Evolutionary conservation across 768 basidiomycete genomes (phyloP).

Genomic region (Chlorophyllum brunneum): DNA sequence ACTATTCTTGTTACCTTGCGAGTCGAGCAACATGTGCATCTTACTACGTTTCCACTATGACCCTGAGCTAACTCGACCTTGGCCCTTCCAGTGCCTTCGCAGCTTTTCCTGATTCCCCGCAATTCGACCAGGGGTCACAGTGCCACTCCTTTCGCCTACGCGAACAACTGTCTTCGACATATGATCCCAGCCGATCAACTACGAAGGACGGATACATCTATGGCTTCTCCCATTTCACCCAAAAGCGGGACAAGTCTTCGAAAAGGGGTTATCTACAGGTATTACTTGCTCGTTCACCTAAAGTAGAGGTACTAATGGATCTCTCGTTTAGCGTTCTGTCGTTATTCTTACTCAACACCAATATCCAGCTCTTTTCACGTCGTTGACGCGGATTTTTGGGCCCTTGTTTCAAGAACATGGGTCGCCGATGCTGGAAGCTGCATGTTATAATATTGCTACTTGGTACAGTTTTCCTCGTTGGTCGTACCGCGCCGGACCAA

Average conservation of each 20-base stretch:
- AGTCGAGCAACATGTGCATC: slow-evolving; percentile 83
- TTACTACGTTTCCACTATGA: not conserved
- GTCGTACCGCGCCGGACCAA: slow-evolving; percentile 12
- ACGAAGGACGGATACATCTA: slow-evolving; percentile 67
- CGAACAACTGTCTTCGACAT: slow-evolving; percentile 27
- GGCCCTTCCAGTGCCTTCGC: slow-evolving; percentile 75
- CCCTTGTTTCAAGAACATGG: slow-evolving; percentile 74
- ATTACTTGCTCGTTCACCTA: not conserved
- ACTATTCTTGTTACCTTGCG: slow-evolving; percentile 55
- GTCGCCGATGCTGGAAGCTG: slow-evolving; percentile 76
- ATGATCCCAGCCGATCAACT: slow-evolving; percentile 27
- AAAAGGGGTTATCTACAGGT: slow-evolving; percentile 85
- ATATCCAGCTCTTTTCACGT: slow-evolving; percentile 81
- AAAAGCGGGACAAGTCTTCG: slow-evolving; percentile 56
- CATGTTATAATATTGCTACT: slow-evolving; percentile 78
- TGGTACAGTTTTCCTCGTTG: slow-evolving; percentile 52
- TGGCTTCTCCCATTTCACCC: slow-evolving; percentile 76
- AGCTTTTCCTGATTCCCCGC: slow-evolving; percentile 85
- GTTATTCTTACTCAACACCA: slow-evolving; percentile 79
- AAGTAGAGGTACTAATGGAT: not conserved
- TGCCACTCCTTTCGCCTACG: slow-evolving; percentile 86
- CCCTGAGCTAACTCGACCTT: slow-evolving; percentile 3
- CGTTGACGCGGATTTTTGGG: slow-evolving; percentile 62
- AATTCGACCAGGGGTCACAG: slow-evolving; percentile 81
- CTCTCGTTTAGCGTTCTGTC: slow-evolving; percentile 55